Base-by-base conservation (phyloP, 2,329 filamentous ascomycete species). In the Erysiphe neolycopersici region DNA sequence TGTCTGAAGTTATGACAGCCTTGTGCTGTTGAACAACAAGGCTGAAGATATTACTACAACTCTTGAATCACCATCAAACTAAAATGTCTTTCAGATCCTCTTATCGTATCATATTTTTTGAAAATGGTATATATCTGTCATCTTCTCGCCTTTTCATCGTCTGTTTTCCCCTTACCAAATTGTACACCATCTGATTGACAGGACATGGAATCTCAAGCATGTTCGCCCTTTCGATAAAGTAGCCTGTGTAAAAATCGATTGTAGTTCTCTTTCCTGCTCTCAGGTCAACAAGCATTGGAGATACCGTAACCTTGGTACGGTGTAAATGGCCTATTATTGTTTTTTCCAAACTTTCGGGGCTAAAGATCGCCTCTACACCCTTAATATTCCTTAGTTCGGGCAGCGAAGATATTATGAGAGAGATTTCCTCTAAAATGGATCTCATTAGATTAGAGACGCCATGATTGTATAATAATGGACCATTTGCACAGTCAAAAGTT, bases 181-280 rank as follows among this genome's bases (percentile, higher is more conserved):
- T 64, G 57, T 78, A 63, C 37, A 91, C 63, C 64, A 80, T 68
- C 52, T 76, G 74, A 55, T 92, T 89, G 47, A 76, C 64, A 11
- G 73, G 70, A 52, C 75, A 75, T 42, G 70, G 64, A n/a, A 93
- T 63, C 1, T 81, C 80, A 47, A 85, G 53, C 55, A 80, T 70
- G 51, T 71, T 67, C 0, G 79, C 89, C 36, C 77, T 69, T 42
- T 64, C 67, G 30, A 91, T 66, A 47, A 98, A 78, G 61, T 87
- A 98, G 0, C 85, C 87, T 56, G 91, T 94, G 51, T 87, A 69
- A 53, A 77, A 92, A 39, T 85, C 72, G 36, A 94, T 70, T 53
- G 93, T 83, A 0, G 81, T 83, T 46, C 65, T 60, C 47, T 62
- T 61, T 1, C 79, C 77, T 1, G 60, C 57, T 11, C 70, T 61